Base-by-base conservation (phyloP, 1,284 basidiomycete species). In the Apiotrichum gamsii region DNA sequence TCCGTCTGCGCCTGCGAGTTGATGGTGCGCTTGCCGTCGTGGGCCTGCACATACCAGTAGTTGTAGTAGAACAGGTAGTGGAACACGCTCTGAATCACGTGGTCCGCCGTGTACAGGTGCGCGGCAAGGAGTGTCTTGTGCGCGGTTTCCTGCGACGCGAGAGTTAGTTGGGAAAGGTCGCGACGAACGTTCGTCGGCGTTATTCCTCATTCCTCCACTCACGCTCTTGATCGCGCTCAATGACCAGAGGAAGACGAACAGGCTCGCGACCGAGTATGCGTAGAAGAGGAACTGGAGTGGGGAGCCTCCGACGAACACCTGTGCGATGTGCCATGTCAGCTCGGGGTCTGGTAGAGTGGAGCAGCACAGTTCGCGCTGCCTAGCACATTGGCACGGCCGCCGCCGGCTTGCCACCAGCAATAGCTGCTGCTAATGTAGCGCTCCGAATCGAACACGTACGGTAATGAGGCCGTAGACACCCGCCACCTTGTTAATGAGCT, bases 401-500 rank as follows among this genome's bases (percentile, higher is more conserved):
- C n/a, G n/a, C n/a, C n/a, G n/a, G n/a, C n/a, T n/a, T n/a, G n/a
- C n/a, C n/a, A n/a, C n/a, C n/a, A n/a, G n/a, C n/a, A n/a, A n/a
- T n/a, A n/a, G n/a, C n/a, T n/a, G n/a, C n/a, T n/a, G n/a, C n/a
- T n/a, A n/a, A n/a, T n/a, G n/a, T n/a, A n/a, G n/a, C n/a, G n/a
- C n/a, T n/a, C n/a, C n/a, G n/a, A n/a, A n/a, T n/a, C n/a, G n/a
- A n/a, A n/a, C n/a, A n/a, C n/a, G 25, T 54, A 94, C 79, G 14
- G 91, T 90, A 43, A 98, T 84, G 56, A 99, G 81, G 44, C 94
- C 94, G 69, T 96, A 99, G 15, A 97, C 81, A 47, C 94, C 94
- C 14, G 94, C 94, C 44, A 93, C 93, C 75, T 99, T 99, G 80
- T 99, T 97, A 60, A 99, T 80, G 43, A 95, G 77, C 88, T 90